Evolutionary conservation across 2,329 filamentous ascomycete genomes (phyloP).

Genomic region (Sporothrix variecibatus): DNA sequence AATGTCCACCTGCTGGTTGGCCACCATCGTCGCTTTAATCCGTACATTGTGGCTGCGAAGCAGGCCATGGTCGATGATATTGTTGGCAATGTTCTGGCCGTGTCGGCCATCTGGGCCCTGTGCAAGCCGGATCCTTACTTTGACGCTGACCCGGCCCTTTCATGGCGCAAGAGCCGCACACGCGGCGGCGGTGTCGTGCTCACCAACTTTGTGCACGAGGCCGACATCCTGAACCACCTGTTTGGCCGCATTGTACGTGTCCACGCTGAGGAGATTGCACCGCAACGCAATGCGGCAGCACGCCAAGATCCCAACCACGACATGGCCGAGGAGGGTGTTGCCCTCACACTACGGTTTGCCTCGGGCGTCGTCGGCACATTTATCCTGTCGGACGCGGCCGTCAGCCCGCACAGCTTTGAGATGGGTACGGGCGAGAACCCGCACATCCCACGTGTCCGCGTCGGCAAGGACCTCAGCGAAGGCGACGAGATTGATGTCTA

Average conservation of each 20-base stretch:
- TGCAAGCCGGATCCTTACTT: constrained; percentile 57
- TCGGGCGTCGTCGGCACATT: constrained; percentile 60
- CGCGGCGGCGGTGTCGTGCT: constrained; percentile 55
- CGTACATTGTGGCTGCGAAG: constrained; percentile 54
- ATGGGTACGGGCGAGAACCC: constrained; percentile 61
- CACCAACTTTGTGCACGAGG: constrained; percentile 60
- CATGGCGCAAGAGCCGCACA: constrained; percentile 36
- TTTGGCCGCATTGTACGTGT: constrained; percentile 55
- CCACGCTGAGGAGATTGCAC: constrained; percentile 49
- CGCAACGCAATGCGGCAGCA: constrained; percentile 40
- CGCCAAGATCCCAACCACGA: neutral
- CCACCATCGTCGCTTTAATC: constrained; percentile 62
- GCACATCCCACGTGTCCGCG: constrained; percentile 38
- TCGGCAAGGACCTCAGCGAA: constrained; percentile 29
- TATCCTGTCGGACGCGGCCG: constrained; percentile 53
- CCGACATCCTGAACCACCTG: constrained; percentile 59
- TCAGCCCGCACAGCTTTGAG: constrained; percentile 58
- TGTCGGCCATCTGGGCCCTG: constrained; percentile 57
- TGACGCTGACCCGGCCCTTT: constrained; percentile 48
- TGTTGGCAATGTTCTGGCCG: constrained; percentile 41
- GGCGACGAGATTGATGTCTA: constrained; percentile 46
- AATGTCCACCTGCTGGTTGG: constrained; percentile 47
- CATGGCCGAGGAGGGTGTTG: constrained; percentile 50
- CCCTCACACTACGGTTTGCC: constrained; percentile 54
- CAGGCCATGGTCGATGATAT: constrained; percentile 42